Base-by-base conservation (phyloP, 768 basidiomycete species). In the Rossbeevera mucosa region DNA sequence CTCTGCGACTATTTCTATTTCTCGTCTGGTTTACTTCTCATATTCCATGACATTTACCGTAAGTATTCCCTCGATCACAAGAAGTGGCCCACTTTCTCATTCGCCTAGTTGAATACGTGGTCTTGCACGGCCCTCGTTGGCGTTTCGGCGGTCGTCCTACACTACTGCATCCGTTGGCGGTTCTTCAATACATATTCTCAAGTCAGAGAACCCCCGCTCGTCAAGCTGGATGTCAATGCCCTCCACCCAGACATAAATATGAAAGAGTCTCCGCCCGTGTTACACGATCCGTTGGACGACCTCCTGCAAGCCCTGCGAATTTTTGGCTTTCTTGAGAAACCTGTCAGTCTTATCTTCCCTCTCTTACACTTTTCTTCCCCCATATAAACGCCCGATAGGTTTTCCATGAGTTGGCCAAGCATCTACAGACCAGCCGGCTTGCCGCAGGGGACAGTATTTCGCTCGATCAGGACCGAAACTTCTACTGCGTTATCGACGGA, bases 401-500 rank as follows among this genome's bases (percentile, higher is more conserved):
- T 24, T 99, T 99, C 66, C 95, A 98, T 62, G 96, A 99, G 73
- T 81, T 99, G 44, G 94, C 94, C 1, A 80, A 96, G 48, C 94
- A 99, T 72, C 73, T 99, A 14, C 95, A 98, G 69, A 99, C 96
- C 2, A 80, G 93, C 55, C 77, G 94, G n/a, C 74, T 99, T 20
- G 89, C 96, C 47, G 96, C 96, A 5, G 95, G 96, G 4, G 96
- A 99, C 61, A 95, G 89, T 47, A 79, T 97, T 53, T 87, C 90
- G 25, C 79, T 97, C 4, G 88, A 94, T 59, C 80, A 89, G 64
- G 90, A 97, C 72, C 91, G 91, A 62, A 93, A 86, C 57, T 99
- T 99, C 71, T 98, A 97, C 70, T 97, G 93, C 66, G 95, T 99
- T 29, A 87, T 98, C 28, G 96, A 99, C 67, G 96, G 96, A n/a